phyloP scores from a whole-genome alignment of 176 grass and related monocot species.

The Eragrostis nindensis region DNA sequence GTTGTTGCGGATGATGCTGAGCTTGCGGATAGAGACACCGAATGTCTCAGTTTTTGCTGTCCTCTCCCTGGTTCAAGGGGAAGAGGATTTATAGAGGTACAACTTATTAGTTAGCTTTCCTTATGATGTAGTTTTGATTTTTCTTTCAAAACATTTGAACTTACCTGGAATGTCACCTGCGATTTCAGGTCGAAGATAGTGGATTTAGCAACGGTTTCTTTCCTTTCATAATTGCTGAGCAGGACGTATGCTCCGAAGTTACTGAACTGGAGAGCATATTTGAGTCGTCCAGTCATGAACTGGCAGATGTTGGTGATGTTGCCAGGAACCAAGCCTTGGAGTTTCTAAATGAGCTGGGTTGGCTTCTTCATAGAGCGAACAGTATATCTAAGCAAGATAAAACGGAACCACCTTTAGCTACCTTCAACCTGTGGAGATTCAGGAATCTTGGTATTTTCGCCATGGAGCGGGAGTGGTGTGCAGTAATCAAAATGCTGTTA shows the following conservation, averaged over 20 bases:
- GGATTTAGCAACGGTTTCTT: slow-evolving; percentile 88
- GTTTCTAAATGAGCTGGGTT: slow-evolving; percentile 91
- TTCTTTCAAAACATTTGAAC: slow-evolving; percentile 16
- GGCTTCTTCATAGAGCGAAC: slow-evolving; percentile 84
- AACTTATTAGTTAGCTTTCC: slow-evolving; percentile 16
- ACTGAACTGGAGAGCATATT: slow-evolving; percentile 78
- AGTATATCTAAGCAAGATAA: slow-evolving; percentile 42
- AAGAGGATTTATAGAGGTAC: slow-evolving; percentile 98
- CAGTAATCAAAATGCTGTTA: slow-evolving; percentile 79
- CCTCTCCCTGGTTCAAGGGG: slow-evolving; percentile 71
- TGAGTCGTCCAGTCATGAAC: slow-evolving; percentile 42
- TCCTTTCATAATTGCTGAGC: slow-evolving; percentile 95
- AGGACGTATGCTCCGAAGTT: slow-evolving; percentile 91
- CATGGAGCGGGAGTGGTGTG: slow-evolving; percentile 81
- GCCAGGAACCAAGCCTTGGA: slow-evolving; percentile 79
- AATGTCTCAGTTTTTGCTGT: slow-evolving; percentile 78
- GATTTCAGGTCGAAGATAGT: slow-evolving; percentile 85
- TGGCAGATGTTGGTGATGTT: slow-evolving; percentile 39
- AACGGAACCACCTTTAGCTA: slow-evolving; percentile 21
- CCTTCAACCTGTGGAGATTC: slow-evolving; percentile 71
- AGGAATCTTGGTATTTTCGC: slow-evolving; percentile 74
- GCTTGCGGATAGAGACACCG: slow-evolving; percentile 36
- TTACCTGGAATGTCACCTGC: slow-evolving; percentile 9
- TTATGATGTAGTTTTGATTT: slow-evolving; percentile 22
- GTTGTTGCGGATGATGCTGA: slow-evolving; percentile 44